A percentile compares a stretch with the other conserved stretches of the same genome.
Conservation (phyloP, 225 moss, liverwort and hornwort genomes). For the Lunularia cruciata region DNA sequence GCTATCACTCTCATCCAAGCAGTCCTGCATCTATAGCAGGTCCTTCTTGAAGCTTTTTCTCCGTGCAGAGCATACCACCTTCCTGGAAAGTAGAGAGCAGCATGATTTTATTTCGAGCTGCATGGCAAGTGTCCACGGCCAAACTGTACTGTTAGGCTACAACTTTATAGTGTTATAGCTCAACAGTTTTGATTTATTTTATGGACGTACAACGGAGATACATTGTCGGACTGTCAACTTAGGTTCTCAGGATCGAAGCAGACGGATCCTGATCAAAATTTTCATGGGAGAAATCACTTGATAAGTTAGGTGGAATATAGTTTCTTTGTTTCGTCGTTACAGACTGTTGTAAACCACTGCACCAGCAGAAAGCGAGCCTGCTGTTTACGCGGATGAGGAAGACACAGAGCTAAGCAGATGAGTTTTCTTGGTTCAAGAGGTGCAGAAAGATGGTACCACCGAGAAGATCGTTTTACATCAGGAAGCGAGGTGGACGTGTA, state of each 20-base stretch:
- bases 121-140: too few species aligned
- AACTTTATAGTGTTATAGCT: too few species aligned
- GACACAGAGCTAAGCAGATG: constrained; percentile 62
- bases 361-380: constrained; percentile 53
- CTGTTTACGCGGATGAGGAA: constrained; percentile 60
- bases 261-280: too few species aligned
- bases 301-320: too few species aligned
- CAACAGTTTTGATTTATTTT: background rate
- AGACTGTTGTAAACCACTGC: constrained; percentile 76
- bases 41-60: constrained; percentile 37
- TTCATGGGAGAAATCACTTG: too few species aligned
- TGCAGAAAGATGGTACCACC: constrained; percentile 73
- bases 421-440: constrained; percentile 88
- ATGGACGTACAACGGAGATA: too few species aligned
- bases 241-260: too few species aligned
- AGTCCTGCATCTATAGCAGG: constrained; percentile 51
- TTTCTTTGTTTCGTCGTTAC: constrained; percentile 16
- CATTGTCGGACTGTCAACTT: too few species aligned
- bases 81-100: too few species aligned
- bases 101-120: too few species aligned
- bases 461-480: constrained; percentile 90
- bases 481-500: constrained; percentile 96
- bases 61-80: constrained; percentile 9
- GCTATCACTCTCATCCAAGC: constrained; percentile 39
- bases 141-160: too few species aligned